phyloP scores from a whole-genome alignment of 2,329 filamentous ascomycete genomes.

The Paracorniculantispora psalliotae region DNA sequence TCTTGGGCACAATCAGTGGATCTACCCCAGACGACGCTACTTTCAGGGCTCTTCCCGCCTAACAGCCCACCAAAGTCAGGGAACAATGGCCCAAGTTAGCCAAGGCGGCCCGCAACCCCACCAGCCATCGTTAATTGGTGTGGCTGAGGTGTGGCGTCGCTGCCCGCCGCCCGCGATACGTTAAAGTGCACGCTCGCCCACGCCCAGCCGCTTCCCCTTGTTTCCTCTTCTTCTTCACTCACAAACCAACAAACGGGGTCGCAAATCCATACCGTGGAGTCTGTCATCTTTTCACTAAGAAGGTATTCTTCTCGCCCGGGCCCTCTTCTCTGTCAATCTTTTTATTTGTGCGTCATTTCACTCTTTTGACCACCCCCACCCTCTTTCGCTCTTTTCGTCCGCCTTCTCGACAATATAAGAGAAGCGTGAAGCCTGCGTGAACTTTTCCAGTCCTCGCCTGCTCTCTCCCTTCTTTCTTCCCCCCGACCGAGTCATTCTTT shows the following conservation, averaged over 20 bases:
- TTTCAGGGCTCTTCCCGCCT: not conserved
- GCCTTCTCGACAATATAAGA: slow-evolving; percentile 37
- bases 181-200: slow-evolving; percentile 26
- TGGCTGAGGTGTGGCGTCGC: slow-evolving; percentile 1
- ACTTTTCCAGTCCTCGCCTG: slow-evolving; percentile 20
- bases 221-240: slow-evolving; percentile 43
- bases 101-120: not conserved
- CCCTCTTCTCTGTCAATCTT: slow-evolving; percentile 41
- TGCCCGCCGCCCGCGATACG: slow-evolving; percentile 22
- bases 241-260: slow-evolving; percentile 53
- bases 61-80: no score
- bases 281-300: slow-evolving; percentile 43
- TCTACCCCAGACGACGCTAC: slow-evolving; percentile 1
- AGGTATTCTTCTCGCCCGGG: slow-evolving; percentile 49
- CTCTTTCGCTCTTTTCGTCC: slow-evolving; percentile 47
- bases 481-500: slow-evolving; percentile 14
- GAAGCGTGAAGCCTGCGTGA: slow-evolving; percentile 1
- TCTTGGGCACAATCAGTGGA: not conserved
- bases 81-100: no score
- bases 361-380: slow-evolving; percentile 27
- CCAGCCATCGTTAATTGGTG: not conserved
- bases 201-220: slow-evolving; percentile 29
- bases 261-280: slow-evolving; percentile 50
- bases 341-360: slow-evolving; percentile 39
- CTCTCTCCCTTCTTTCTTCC: slow-evolving; percentile 17